Conservation (phyloP, 306 rosid species). For the Lotus japonicus region DNA sequence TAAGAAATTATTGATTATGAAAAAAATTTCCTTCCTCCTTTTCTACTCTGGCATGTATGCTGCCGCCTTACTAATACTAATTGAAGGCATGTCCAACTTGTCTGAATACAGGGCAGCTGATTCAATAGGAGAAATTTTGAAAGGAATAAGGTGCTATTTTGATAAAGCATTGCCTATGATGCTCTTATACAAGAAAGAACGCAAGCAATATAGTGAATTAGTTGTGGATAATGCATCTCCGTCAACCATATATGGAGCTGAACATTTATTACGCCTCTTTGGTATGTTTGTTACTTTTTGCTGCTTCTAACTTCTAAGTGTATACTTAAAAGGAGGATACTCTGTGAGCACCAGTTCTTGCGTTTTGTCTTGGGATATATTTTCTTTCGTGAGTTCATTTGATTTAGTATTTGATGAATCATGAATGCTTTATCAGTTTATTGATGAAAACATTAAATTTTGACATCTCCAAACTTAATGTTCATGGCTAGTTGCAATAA, state of each 20-base stretch:
- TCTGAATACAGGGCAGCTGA: slow-evolving; percentile 56
- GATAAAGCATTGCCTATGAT: slow-evolving; percentile 84
- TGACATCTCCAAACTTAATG: not conserved
- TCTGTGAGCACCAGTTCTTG: not conserved
- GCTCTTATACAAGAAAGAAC: slow-evolving; percentile 90
- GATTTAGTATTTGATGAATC: not conserved
- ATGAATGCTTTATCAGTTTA: slow-evolving; percentile 2
- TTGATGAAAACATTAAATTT: slow-evolving; percentile 6
- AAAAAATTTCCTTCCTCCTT: slow-evolving; percentile 2
- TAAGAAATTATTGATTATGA: slow-evolving; percentile 37
- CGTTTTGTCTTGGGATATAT: not conserved
- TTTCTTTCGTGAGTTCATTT: not conserved
- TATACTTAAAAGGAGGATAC: not conserved
- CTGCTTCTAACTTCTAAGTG: not conserved
- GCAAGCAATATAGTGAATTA: slow-evolving; percentile 65
- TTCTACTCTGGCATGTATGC: not conserved
- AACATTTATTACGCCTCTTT: slow-evolving; percentile 89
- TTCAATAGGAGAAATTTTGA: slow-evolving; percentile 69
- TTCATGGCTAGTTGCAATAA: not conserved
- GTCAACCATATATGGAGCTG: slow-evolving; percentile 85
- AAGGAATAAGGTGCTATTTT: slow-evolving; percentile 88
- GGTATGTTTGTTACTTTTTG: slow-evolving; percentile 46
- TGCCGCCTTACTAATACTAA: slow-evolving; percentile 11
- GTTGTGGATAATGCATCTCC: slow-evolving; percentile 63
- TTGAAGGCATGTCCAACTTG: slow-evolving; percentile 14